Evolutionary conservation across 75 land plant genomes (phyloP).

Genomic region (Selaginella moellendorffii): DNA sequence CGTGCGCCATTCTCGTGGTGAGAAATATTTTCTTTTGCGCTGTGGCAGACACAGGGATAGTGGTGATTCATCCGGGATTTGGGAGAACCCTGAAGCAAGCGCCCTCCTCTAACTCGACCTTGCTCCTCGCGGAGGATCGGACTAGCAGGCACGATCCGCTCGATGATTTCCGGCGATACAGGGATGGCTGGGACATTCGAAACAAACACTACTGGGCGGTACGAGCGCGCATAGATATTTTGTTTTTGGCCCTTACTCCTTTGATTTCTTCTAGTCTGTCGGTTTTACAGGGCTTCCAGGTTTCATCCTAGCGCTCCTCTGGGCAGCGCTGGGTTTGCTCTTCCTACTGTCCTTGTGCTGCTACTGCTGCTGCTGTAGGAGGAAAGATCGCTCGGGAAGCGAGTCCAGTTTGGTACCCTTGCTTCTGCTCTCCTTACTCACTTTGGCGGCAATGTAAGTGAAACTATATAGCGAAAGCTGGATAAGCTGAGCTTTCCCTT

Average conservation of each 20-base stretch:
- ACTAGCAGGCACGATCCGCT: conserved; percentile 56
- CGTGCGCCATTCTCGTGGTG: no score
- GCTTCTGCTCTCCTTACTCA: conserved; percentile 42
- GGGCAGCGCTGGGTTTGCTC: conserved; percentile 41
- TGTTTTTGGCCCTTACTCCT: background rate
- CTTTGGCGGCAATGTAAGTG: conserved; percentile 50
- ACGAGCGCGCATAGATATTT: conserved; percentile 21
- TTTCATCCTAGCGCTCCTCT: conserved; percentile 34
- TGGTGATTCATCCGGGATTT: no score
- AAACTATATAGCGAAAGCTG: background rate
- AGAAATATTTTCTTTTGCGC: no score
- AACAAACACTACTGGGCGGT: conserved; percentile 75
- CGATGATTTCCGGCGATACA: conserved; percentile 35
- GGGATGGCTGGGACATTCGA: conserved; percentile 66
- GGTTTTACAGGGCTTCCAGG: conserved; percentile 57
- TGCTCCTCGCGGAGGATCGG: conserved; percentile 42
- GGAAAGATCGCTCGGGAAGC: conserved; percentile 30
- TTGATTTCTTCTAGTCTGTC: conserved; percentile 53
- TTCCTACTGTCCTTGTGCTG: conserved; percentile 26
- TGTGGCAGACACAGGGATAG: no score
- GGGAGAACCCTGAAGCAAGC: background rate
- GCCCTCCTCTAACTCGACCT: conserved; percentile 12
- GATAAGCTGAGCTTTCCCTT: no score
- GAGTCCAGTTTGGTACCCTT: conserved; percentile 31
- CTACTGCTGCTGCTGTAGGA: conserved; percentile 45